Conservation (phyloP, 768 basidiomycete genomes). For the Cubamyces sp. region DNA sequence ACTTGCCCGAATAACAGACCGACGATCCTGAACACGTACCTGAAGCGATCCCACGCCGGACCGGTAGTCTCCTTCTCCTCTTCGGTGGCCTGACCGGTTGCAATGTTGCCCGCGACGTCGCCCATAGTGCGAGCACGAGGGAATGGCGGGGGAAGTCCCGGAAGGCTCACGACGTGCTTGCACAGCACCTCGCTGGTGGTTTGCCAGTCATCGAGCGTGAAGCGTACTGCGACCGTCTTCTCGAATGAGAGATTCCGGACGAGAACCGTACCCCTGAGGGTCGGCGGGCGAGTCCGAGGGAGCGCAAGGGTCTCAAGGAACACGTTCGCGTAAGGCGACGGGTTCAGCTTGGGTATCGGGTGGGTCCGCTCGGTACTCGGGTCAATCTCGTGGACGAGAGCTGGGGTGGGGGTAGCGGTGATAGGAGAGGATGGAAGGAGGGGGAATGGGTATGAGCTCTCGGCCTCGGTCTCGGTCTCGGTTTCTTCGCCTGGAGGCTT, state of each 20-base stretch:
- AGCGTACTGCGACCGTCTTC: conserved; percentile 83
- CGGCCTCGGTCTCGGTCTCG: conserved; percentile 45
- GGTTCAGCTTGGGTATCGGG: conserved; percentile 39
- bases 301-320: conserved; percentile 44
- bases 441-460: conserved; percentile 33
- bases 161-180: conserved; percentile 49
- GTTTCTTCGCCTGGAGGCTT: conserved; percentile 52
- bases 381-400: conserved; percentile 35
- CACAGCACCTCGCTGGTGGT: conserved; percentile 84
- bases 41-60: conserved; percentile 40
- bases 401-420: conserved; percentile 10
- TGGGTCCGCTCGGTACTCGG: conserved; percentile 43
- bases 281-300: conserved; percentile 40
- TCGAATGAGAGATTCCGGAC: conserved; percentile 87
- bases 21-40: conserved; percentile 27
- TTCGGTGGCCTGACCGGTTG: conserved; percentile 33
- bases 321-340: conserved; percentile 39
- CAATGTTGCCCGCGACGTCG: conserved; percentile 44
- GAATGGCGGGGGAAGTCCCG: conserved; percentile 40
- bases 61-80: conserved; percentile 18
- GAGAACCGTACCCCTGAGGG: conserved; percentile 74
- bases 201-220: conserved; percentile 93
- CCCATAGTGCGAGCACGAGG: conserved; percentile 38
- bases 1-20: conserved; percentile 3
- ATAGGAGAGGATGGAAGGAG: conserved; percentile 26